Base-by-base conservation (phyloP, 352 stramenopile species). In the Pythium insidiosum region DNA sequence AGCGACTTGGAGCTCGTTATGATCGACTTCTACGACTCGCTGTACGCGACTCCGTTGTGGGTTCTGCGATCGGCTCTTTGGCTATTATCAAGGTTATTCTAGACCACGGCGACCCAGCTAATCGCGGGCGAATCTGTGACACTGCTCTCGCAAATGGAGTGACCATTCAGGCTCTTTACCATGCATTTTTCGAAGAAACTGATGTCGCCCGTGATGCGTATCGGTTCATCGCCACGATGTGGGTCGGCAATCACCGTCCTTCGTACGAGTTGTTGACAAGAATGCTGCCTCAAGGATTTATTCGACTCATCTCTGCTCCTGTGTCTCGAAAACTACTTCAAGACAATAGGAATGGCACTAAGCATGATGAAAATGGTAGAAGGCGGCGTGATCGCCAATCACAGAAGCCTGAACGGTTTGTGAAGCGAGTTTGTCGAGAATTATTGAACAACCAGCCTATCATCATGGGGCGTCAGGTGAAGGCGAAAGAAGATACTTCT, bases 211-310 rank as follows among this genome's bases (percentile, higher is more conserved):
- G 72, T 10, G 72, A 84, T 38, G 76, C 72, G 7, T 88, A 83
- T 43, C 75, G 84, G 47, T 87, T 79, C 30, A 72, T 93, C 21
- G 56, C 60, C 6, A 77, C 64, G 9, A 88, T 93, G 18, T 93
- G 77, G 74, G 68, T 84, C 25, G 72, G 74, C 18, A 69, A 87
- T 46, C 80, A 93, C 55, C 76, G 73, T 44, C 47, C 66, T 3
- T 89, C 80, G 9, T 83, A 80, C 43, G 71, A 88, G 25, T 63
- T 89, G 56, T 49, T 93, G 1, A 43, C 59, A 18, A 55, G 77
- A 18, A 65, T 87, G 11, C 52, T 93, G 16, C 80, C 80, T 0
- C 61, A 67, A 21, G 80, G 80, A 16, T 85, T 93, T 39, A 66
- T 93, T 36, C 68, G 80, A 24, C 88, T 93, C 64, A 67, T 90